Evolutionary conservation across 78 protist species (phyloP), one percentile per base, ranked within the genome.

Genomic region (Emiliania huxleyi): DNA sequence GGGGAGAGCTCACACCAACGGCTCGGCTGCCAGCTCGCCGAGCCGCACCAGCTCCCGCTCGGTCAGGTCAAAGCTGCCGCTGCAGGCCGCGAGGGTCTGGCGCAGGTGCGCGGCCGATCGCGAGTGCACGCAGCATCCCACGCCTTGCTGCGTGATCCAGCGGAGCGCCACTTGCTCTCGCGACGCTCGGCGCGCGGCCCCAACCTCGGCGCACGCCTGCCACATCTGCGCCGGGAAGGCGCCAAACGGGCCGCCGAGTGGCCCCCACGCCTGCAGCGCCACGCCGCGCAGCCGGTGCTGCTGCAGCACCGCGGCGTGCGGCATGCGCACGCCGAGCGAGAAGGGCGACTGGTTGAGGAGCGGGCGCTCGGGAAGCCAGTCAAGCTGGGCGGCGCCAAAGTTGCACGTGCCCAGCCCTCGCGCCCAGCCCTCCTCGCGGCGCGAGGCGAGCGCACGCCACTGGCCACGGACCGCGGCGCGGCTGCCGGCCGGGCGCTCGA

Each of bases 251-350:
- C 62, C 62, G 62, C 62, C 62, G 8, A 87, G 77, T n/a, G 91
- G 91, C 45, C 56, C 21, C 91, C 91, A 87, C 44, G 91, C 91
- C 49, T 87, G 91, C 73, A 55, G 37, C 29, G 18, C 1, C n/a
- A 52, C 33, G 21, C 48, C 48, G 8, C 91, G 42, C 48, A 18
- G 2, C 52, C 52, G 33, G 48, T 49, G 12, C 19, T 6, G 45
- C 12, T 1, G 23, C 35, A 87, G 33, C 2, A 49, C 5, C 29
- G 6, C 43, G 12, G 46, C 18, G 44, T 2, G 38, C n/a, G 0
- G 23, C 71, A 25, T 48, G 37, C n/a, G 18, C 18, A 35, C 8
- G 5, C 25, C n/a, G 18, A n/a, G 38, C 1, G 79, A 49, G 75
- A 42, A 55, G 0, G 79, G 79, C 18, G 55, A 55, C 49, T 87